Percentiles rank a stretch among this genome's conserved stretches.
Evolutionary conservation across 805 yeast genomes (phyloP).

Genomic region (Debaryomyces prosopidis): DNA sequence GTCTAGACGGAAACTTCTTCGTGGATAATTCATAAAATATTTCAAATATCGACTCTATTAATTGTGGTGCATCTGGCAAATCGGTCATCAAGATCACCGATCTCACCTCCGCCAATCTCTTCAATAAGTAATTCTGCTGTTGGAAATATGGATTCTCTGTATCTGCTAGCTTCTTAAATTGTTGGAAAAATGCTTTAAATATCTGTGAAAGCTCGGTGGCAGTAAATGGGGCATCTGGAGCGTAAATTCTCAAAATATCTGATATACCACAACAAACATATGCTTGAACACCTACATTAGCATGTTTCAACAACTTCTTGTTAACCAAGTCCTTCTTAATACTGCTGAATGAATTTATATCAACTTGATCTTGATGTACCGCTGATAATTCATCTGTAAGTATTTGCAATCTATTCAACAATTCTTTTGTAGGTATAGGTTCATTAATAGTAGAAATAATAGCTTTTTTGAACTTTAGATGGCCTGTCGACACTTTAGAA

Average conservation of each 20-base stretch:
- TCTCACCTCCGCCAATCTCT: conserved; percentile 71
- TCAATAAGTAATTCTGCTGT: conserved; percentile 65
- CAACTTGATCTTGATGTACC: conserved; percentile 60
- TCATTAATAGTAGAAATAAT: conserved; percentile 58
- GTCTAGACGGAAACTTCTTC: conserved; percentile 46
- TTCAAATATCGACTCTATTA: conserved; percentile 58
- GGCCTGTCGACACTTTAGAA: neutral
- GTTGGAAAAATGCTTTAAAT: conserved; percentile 64
- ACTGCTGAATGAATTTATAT: conserved; percentile 39
- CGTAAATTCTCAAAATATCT: conserved; percentile 74
- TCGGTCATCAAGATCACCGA: conserved; percentile 75
- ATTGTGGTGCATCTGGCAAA: conserved; percentile 57
- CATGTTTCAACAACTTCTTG: conserved; percentile 58
- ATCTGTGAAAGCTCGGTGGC: conserved; percentile 60
- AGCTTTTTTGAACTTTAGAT: conserved; percentile 38
- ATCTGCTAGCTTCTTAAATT: conserved; percentile 57
- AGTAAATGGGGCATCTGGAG: conserved; percentile 89
- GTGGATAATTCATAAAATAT: conserved; percentile 57
- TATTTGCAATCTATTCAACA: conserved; percentile 53
- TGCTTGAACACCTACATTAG: conserved; percentile 69
- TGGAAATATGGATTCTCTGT: conserved; percentile 58
- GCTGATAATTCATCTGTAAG: conserved; percentile 65
- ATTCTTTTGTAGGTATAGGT: conserved; percentile 62
- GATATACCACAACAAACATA: conserved; percentile 71
- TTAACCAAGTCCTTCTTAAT: conserved; percentile 55